phyloP scores from a whole-genome alignment of 768 basidiomycete genomes.

The Pleurotus giganteus region DNA sequence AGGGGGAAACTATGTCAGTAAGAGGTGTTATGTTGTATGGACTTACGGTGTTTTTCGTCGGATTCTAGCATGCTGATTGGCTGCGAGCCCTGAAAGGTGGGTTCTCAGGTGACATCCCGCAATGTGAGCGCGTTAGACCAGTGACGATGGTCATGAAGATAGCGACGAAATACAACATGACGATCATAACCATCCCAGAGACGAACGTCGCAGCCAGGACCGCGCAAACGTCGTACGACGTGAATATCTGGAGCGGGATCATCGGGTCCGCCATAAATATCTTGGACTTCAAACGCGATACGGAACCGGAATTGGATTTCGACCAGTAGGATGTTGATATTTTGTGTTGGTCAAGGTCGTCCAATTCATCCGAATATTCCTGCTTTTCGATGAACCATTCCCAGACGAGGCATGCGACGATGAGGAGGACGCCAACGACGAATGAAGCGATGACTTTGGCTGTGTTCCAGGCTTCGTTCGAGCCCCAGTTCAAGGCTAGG shows the following conservation, averaged over 20 bases:
- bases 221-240: constrained; percentile 35
- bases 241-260: constrained; percentile 46
- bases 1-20: too few species aligned
- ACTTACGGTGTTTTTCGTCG: too few species aligned
- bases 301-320: too few species aligned
- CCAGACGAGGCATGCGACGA: constrained; percentile 40
- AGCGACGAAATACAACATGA: constrained; percentile 53
- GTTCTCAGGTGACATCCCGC: too few species aligned
- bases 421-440: constrained; percentile 40
- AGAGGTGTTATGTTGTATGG: too few species aligned
- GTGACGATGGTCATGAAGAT: constrained; percentile 50
- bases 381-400: constrained; percentile 36
- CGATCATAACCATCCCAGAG: constrained; percentile 46
- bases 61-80: too few species aligned
- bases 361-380: constrained; percentile 4
- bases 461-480: constrained; percentile 37
- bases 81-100: too few species aligned
- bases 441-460: constrained; percentile 46
- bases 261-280: constrained; percentile 35
- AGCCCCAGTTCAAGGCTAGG: constrained; percentile 51
- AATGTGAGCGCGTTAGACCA: too few species aligned
- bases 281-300: not conserved
- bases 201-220: constrained; percentile 36
- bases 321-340: too few species aligned
- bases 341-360: too few species aligned